These are phyloP conservation scores for Starmerella roubikii DNA, from an alignment of 805 yeast genomes.

Conservation along the genomic window DNA sequence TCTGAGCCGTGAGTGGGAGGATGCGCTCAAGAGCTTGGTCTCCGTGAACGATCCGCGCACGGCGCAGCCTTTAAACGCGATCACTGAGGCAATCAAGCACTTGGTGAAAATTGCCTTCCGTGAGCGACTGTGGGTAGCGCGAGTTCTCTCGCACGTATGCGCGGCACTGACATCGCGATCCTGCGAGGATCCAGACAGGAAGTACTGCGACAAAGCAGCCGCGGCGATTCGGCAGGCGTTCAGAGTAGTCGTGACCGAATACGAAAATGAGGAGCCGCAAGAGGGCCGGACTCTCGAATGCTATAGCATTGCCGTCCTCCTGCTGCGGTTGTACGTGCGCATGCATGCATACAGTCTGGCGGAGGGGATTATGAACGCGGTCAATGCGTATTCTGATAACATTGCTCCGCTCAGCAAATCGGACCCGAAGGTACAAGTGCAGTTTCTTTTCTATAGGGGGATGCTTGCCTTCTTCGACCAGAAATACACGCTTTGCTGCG, in stretches of 20 bases:
- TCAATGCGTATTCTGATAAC: constrained; percentile 5
- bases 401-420: constrained; percentile 13
- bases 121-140: constrained; percentile 3
- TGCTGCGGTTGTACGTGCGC: constrained; percentile 17
- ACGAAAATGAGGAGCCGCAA: constrained; percentile 9
- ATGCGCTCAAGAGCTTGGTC: background rate
- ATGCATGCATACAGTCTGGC: constrained; percentile 18
- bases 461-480: constrained; percentile 14
- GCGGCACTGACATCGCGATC: background rate
- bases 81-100: background rate
- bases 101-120: constrained; percentile 6
- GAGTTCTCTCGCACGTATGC: background rate
- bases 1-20: background rate
- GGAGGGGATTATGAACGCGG: constrained; percentile 17
- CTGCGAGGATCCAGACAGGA: too few species aligned
- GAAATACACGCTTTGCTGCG: constrained; percentile 9
- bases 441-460: constrained; percentile 16
- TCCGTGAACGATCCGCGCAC: background rate
- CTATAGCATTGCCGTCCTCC: constrained; percentile 9
- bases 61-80: background rate
- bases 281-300: constrained; percentile 15
- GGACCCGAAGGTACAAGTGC: constrained; percentile 9
- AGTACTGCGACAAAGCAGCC: constrained; percentile 7
- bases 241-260: constrained; percentile 13
- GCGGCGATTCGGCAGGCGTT: constrained; percentile 11